Base-by-base conservation (phyloP, 345 rosid species). In the Euphorbia lathyris region DNA sequence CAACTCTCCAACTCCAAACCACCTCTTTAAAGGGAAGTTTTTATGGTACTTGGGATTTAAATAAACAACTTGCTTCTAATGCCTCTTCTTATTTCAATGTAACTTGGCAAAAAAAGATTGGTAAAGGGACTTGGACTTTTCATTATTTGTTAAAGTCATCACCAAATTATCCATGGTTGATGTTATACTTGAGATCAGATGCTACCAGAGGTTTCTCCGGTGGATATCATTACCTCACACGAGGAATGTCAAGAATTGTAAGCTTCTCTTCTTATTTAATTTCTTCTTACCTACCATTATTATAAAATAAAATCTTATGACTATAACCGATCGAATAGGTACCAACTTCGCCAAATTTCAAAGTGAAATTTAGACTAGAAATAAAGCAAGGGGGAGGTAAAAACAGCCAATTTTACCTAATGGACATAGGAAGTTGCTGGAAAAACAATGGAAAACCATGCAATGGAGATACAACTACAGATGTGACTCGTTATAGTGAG, bases 151-250 rank as follows among this genome's bases (percentile, higher is more conserved):
- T 92, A 68, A 84, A 83, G 80, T 89, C 96, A 51, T 84, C 96
- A 56, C 63, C 62, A 14, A 88, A 85, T 72, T 89, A 92, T 78
- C 92, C 93, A 78, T 92, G 97, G 97, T 53, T 89, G 79, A 92
- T 92, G 97, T 86, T 92, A 19, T 92, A 92, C 76, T 90, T 92
- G 17, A 80, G 97, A 74, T 95, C 97, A 32, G 97, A 92, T 81
- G 96, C 97, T 32, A 83, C 96, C 22, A 69, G 63, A 66, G 92
- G 96, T 16, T 80, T 74, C 76, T 92, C 96, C 19, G 97, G 93
- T 13, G 90, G 93, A 0, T 92, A 92, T 79, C 93, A 81, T 70
- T 88, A 92, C 32, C 78, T 74, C 61, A 88, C 92, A 58, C 85
- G 97, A 72, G 97, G 97, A 70, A 92, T 92, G 92, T 90, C 88